Conservation (phyloP, 208 protist species). For the Leishmania aethiopica region DNA sequence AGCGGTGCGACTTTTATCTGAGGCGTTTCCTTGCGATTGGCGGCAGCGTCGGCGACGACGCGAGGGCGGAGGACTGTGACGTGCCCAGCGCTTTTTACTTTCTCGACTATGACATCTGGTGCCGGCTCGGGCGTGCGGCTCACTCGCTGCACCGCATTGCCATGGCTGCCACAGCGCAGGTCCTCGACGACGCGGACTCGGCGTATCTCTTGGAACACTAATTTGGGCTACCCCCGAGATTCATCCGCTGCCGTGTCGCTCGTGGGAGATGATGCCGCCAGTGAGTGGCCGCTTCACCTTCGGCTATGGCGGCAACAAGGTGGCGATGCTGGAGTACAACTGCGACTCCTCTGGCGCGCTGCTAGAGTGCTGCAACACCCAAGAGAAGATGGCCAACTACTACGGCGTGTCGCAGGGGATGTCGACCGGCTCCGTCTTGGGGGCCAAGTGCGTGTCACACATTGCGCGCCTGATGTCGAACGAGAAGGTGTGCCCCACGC, state of each 20-base stretch:
- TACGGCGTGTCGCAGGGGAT: constrained; percentile 58
- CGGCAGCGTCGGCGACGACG: constrained; percentile 35
- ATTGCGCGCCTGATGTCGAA: constrained; percentile 55
- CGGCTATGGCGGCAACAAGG: constrained; percentile 66
- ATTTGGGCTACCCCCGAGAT: constrained; percentile 76
- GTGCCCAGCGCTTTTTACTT: constrained; percentile 73
- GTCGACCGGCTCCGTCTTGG: constrained; percentile 76
- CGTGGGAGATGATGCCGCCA: constrained; percentile 57
- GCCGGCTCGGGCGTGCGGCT: constrained; percentile 57
- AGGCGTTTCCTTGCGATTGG: constrained; percentile 52
- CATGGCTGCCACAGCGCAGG: constrained; percentile 62
- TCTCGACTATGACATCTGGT: constrained; percentile 82
- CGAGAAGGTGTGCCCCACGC: constrained; percentile 43
- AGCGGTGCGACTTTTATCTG: constrained; percentile 63
- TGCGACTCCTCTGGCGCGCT: constrained; percentile 77
- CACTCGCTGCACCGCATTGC: constrained; percentile 69
- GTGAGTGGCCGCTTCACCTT: constrained; percentile 83
- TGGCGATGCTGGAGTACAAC: constrained; percentile 86
- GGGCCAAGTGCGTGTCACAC: constrained; percentile 54
- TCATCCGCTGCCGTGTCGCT: constrained; percentile 57
- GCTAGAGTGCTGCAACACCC: constrained; percentile 83
- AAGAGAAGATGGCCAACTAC: constrained; percentile 76
- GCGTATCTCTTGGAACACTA: constrained; percentile 66
- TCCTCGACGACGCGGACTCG: constrained; percentile 57
- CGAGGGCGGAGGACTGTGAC: constrained; percentile 37